Conservation (phyloP, 306 rosid species). For the Trichosanthes cucumerina region DNA sequence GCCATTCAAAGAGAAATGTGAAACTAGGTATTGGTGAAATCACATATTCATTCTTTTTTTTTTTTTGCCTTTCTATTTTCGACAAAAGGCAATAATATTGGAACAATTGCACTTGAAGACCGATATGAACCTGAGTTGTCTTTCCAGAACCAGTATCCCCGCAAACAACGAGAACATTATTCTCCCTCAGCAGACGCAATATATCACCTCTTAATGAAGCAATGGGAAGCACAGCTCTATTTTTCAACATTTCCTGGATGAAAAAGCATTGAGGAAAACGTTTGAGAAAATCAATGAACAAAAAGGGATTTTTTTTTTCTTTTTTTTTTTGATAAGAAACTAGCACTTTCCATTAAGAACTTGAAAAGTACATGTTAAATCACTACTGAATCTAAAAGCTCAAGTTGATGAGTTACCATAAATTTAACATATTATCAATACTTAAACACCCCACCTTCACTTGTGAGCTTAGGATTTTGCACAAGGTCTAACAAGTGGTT, state of each 20-base stretch:
- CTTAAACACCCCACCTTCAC: too few relatives aligned
- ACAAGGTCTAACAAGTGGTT: too few relatives aligned
- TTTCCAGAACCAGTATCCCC: slow-evolving; percentile 99
- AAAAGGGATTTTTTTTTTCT: neutral
- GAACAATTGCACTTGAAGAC: neutral
- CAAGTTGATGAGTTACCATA: neutral
- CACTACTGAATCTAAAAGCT: neutral
- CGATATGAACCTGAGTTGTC: slow-evolving; percentile 77
- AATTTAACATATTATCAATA: too few relatives aligned
- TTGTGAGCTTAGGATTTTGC: too few relatives aligned
- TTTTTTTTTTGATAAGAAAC: neutral
- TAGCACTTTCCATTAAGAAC: neutral
- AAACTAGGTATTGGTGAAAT: neutral
- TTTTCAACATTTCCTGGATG: slow-evolving; percentile 64
- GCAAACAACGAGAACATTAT: slow-evolving; percentile 76
- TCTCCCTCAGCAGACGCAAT: slow-evolving; percentile 57
- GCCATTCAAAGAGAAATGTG: neutral
- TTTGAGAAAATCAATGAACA: neutral
- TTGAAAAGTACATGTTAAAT: neutral
- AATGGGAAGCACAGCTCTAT: slow-evolving; percentile 77
- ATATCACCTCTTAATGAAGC: slow-evolving; percentile 56
- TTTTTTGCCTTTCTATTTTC: neutral
- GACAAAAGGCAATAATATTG: neutral
- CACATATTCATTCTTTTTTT: neutral
- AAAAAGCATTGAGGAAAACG: neutral